Evolutionary conservation across 177 flowering plant species (phyloP), one percentile per base, ranked within the genome.

Genomic region (Vitis hybrid): DNA sequence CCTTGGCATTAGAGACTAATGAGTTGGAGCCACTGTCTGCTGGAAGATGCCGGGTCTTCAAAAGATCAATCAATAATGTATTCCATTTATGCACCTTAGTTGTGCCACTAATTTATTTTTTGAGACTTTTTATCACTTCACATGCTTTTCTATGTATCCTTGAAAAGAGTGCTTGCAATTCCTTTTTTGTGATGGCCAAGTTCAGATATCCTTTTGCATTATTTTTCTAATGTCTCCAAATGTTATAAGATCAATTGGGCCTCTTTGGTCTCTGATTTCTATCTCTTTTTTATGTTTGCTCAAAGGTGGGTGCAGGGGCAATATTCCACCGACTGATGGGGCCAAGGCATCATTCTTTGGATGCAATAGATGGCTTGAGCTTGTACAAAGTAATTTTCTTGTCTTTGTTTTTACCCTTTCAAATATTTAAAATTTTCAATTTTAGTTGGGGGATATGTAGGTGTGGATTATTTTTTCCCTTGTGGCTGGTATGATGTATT

Each of bases 1-100:
- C 77, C 62, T 66, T 84, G 62, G 56, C 65, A 21, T 45, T 49
- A n/a, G 86, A 88, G 67, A 66, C 56, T 71, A 74, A 75, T 64
- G 92, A 86, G 67, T 16, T 77, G 61, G 93, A 88, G 26, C 83
- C 89, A 55, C 80, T 78, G 21, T 88, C 97, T 78, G 85, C 97
- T 61, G 97, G 98, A 59, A 91, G 96, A 77, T 93, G 97, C 69
- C 93, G 90, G 60, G 62, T 82, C 50, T 88, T 60, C 71, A 84
- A 69, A 73, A 84, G 85, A 79, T 62, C 75, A 67, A 82, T 70
- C 45, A 69, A 78, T 29, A 90, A 82, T 91, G 98, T 94, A 72
- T 18, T 56, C 19, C 57, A 9, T 66, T 19, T 48, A 52, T 67
- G 26, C 1, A 2, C 5, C 22, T 15, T 62, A 39, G 14, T 11